phyloP scores from a whole-genome alignment of 129 eudicot species.

The Artemisia tridentata region DNA sequence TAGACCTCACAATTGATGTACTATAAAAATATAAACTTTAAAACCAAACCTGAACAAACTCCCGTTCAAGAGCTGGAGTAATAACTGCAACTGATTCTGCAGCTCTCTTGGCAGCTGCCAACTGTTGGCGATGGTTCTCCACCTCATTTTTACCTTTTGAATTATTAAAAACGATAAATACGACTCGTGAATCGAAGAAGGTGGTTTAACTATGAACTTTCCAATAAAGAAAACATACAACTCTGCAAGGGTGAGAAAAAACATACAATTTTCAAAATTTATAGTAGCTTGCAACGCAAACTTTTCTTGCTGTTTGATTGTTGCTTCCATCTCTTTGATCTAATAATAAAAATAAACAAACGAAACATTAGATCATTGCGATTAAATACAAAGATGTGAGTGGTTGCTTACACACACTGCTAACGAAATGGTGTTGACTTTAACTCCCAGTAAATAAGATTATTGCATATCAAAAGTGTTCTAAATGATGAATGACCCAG shows the following conservation, averaged over 20 bases:
- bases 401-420: slow-evolving; percentile 14
- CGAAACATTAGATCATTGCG: slow-evolving; percentile 7
- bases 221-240: not conserved
- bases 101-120: slow-evolving; percentile 61
- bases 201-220: not conserved
- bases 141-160: slow-evolving; percentile 53
- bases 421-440: not conserved
- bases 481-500: not conserved
- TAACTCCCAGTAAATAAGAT: not conserved
- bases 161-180: not conserved
- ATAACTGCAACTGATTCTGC: slow-evolving; percentile 74
- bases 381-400: not conserved
- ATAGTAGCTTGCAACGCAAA: slow-evolving; percentile 67
- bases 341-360: slow-evolving; percentile 24
- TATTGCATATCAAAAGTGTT: not conserved
- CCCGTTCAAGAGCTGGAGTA: slow-evolving; percentile 58
- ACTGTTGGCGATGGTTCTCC: slow-evolving; percentile 46
- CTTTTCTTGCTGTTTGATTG: slow-evolving; percentile 72
- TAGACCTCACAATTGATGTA: not conserved
- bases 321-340: slow-evolving; percentile 80
- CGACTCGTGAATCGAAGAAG: not conserved
- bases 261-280: slow-evolving; percentile 61
- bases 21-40: slow-evolving; percentile 6
- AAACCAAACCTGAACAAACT: slow-evolving; percentile 66
- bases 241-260: slow-evolving; percentile 2